phyloP scores from a whole-genome alignment of 176 grass and related monocot genomes.

The Zea luxurians region DNA sequence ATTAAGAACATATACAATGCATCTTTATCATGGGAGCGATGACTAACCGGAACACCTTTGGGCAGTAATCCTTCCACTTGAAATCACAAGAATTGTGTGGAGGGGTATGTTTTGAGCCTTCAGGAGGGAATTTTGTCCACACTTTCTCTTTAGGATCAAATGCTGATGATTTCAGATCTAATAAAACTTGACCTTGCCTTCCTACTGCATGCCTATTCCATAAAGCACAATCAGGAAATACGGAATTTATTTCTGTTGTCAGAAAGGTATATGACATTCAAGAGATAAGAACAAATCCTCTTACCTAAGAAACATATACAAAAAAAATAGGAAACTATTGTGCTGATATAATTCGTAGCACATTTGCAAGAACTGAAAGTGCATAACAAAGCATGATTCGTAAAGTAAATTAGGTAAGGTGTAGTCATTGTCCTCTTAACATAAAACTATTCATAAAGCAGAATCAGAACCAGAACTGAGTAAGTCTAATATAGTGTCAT shows the following conservation, averaged over 20 bases:
- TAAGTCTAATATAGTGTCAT: slow-evolving; percentile 8
- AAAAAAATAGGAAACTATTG: background rate
- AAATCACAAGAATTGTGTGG: slow-evolving; percentile 93
- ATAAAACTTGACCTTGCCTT: slow-evolving; percentile 63
- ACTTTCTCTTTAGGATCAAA: slow-evolving; percentile 92
- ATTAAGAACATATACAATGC: slow-evolving; percentile 28
- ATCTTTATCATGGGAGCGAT: slow-evolving; percentile 37
- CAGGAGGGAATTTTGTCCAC: slow-evolving; percentile 97
- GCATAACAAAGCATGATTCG: slow-evolving; percentile 6
- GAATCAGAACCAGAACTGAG: background rate
- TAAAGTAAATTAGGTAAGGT: slow-evolving; percentile 19
- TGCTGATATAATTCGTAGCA: background rate
- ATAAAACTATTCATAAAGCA: slow-evolving; percentile 22
- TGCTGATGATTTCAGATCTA: slow-evolving; percentile 83
- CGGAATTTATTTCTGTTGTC: slow-evolving; percentile 22
- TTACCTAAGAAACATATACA: background rate
- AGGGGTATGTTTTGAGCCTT: slow-evolving; percentile 87
- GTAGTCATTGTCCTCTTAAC: background rate
- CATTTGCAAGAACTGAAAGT: background rate
- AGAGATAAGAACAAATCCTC: background rate
- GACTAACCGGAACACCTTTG: slow-evolving; percentile 88
- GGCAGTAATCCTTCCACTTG: slow-evolving; percentile 99
- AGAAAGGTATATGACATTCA: slow-evolving; percentile 19
- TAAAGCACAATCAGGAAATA: slow-evolving; percentile 28
- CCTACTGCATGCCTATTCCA: slow-evolving; percentile 85